phyloP scores from a whole-genome alignment of 805 yeast genomes.

The Ogataea chonburiensis region DNA sequence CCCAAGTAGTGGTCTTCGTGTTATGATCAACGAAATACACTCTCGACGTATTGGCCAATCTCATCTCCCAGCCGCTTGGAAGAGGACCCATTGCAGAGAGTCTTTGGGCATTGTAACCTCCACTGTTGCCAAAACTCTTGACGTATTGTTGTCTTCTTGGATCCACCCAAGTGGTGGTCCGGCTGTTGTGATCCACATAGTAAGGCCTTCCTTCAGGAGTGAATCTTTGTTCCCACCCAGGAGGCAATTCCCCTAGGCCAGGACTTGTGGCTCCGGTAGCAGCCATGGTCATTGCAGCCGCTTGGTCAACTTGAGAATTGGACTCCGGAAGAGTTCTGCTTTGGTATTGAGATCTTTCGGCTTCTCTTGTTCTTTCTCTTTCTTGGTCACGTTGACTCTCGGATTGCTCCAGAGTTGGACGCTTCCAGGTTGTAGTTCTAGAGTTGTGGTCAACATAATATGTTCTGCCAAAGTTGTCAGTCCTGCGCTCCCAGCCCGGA shows the following conservation, averaged over 20 bases:
- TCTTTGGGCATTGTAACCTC: slow-evolving; percentile 96
- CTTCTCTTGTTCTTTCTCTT: slow-evolving; percentile 70
- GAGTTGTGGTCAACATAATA: slow-evolving; percentile 98
- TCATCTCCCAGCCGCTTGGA: slow-evolving; percentile 99
- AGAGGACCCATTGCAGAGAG: slow-evolving; percentile 96
- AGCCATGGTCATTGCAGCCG: slow-evolving; percentile 50
- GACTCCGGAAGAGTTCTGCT: slow-evolving; percentile 86
- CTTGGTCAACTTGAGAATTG: slow-evolving; percentile 49
- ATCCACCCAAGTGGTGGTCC: slow-evolving; percentile 99
- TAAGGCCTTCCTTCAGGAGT: slow-evolving; percentile 98
- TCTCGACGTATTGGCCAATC: slow-evolving; percentile 96
- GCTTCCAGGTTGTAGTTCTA: slow-evolving; percentile 97
- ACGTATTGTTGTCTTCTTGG: slow-evolving; percentile 99
- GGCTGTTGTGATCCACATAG: slow-evolving; percentile 98
- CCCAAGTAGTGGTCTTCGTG: slow-evolving; percentile 99
- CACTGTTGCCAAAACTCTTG: slow-evolving; percentile 86
- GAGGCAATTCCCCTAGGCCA: slow-evolving; percentile 94
- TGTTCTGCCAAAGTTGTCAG: slow-evolving; percentile 95
- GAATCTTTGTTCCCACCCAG: slow-evolving; percentile 98
- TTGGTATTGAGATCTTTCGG: slow-evolving; percentile 87
- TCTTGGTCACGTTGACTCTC: slow-evolving; percentile 66
- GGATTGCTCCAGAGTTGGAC: slow-evolving; percentile 82
- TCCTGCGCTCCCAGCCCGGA: slow-evolving; percentile 98
- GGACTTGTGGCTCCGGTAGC: slow-evolving; percentile 88
- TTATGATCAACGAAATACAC: slow-evolving; percentile 98